phyloP scores from a whole-genome alignment of 2,329 filamentous ascomycete species.

The Xylariaceae sp. region DNA sequence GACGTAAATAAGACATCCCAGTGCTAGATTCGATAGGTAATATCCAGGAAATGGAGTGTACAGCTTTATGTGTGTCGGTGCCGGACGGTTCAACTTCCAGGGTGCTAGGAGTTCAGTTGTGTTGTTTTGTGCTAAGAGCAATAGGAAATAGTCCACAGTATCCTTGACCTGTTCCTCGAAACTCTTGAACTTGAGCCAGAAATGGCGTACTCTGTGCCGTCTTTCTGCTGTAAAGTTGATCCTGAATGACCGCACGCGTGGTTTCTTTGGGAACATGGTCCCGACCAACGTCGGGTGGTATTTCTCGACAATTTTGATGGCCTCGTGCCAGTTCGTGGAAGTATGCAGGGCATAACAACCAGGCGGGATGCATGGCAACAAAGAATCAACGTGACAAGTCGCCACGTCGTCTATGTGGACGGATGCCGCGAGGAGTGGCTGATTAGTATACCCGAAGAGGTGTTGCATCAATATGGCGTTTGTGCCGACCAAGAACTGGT shows the following conservation, averaged over 20 bases:
- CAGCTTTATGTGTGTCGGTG: too few species aligned
- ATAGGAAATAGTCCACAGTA: background rate
- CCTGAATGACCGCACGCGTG: background rate
- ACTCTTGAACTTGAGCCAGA: background rate
- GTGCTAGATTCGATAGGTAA: too few species aligned
- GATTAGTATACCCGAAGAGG: background rate
- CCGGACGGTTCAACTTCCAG: too few species aligned
- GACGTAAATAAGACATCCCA: too few species aligned
- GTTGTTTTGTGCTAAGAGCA: background rate
- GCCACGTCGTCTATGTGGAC: constrained; percentile 11
- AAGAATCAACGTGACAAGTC: background rate
- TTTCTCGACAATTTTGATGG: background rate
- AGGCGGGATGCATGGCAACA: background rate
- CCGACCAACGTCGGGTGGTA: background rate
- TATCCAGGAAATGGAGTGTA: too few species aligned
- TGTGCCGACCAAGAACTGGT: background rate
- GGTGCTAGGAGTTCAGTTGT: background rate
- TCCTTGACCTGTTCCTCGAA: constrained; percentile 4
- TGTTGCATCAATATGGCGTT: constrained; percentile 6
- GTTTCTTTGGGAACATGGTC: background rate
- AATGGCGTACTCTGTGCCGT: background rate
- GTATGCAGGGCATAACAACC: constrained; percentile 2
- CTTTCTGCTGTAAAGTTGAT: background rate
- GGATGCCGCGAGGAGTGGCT: background rate
- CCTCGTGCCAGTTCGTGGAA: background rate